Evolutionary conservation across 495 filamentous ascomycete genomes (phyloP).

Genomic region (Neurospora sp.): DNA sequence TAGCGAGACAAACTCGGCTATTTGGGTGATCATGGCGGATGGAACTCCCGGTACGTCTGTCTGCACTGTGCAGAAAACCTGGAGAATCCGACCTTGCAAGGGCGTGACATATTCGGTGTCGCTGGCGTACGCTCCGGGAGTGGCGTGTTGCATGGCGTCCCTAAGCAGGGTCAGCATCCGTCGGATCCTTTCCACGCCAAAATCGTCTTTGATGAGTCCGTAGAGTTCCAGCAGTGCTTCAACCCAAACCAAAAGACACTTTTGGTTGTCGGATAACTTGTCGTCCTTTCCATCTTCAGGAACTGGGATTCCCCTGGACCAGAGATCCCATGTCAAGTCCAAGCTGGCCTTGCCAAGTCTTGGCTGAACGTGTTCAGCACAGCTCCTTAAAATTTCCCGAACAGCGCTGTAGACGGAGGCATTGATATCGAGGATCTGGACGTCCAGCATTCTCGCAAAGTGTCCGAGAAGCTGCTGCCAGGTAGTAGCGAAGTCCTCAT

Average conservation of each 20-base stretch:
- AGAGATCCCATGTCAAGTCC: conserved; percentile 60
- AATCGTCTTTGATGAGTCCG: conserved; percentile 55
- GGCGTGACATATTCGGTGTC: conserved; percentile 79
- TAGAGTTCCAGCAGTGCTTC: conserved; percentile 69
- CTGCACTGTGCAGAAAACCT: conserved; percentile 60
- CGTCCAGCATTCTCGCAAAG: conserved; percentile 48
- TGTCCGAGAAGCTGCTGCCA: conserved; percentile 62
- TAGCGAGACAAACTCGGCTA: conserved; percentile 60
- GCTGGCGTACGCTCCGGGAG: conserved; percentile 63
- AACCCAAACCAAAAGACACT: conserved; percentile 69
- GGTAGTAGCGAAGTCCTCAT: conserved; percentile 47
- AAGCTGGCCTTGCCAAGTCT: conserved; percentile 48
- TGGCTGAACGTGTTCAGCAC: conserved; percentile 32
- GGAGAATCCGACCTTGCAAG: conserved; percentile 64
- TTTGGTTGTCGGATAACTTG: conserved; percentile 54
- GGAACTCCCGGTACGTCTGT: conserved; percentile 58
- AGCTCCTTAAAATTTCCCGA: conserved; percentile 52
- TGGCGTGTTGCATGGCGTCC: conserved; percentile 45
- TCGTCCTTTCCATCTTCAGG: conserved; percentile 32
- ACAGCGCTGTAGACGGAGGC: conserved; percentile 62
- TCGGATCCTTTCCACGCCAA: conserved; percentile 50
- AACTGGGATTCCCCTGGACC: conserved; percentile 53
- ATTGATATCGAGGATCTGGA: conserved; percentile 56
- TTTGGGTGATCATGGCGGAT: conserved; percentile 52
- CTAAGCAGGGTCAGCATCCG: conserved; percentile 53